Evolutionary conservation across 345 rosid genomes (phyloP).

Genomic region (Boechera stricta): DNA sequence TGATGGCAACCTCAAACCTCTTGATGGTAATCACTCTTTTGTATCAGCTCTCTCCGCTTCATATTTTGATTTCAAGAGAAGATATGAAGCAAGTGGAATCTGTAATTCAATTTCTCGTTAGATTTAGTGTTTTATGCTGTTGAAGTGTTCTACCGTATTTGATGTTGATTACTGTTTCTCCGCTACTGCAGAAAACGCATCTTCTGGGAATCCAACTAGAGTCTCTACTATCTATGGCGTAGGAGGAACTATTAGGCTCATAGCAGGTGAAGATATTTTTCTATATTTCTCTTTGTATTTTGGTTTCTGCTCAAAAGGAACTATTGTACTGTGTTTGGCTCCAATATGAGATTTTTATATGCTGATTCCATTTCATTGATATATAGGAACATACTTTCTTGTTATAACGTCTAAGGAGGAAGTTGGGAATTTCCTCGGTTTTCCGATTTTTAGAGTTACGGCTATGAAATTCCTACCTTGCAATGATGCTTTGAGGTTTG

Average conservation of each 20-base stretch:
- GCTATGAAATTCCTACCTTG: slow-evolving; percentile 85
- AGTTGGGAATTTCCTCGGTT: slow-evolving; percentile 75
- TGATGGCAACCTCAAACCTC: slow-evolving; percentile 66
- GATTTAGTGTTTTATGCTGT: background rate
- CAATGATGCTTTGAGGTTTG: slow-evolving; percentile 68
- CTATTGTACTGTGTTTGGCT: background rate
- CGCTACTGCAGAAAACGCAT: slow-evolving; percentile 50
- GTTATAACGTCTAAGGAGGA: slow-evolving; percentile 77
- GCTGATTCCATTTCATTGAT: slow-evolving; percentile 29
- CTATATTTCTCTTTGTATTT: background rate
- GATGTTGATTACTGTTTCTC: background rate
- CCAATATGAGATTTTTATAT: background rate
- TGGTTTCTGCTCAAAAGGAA: slow-evolving; percentile 15
- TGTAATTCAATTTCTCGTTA: slow-evolving; percentile 7
- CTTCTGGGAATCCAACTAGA: slow-evolving; percentile 53
- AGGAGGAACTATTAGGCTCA: slow-evolving; percentile 82
- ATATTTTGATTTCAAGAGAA: background rate
- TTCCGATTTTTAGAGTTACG: slow-evolving; percentile 64
- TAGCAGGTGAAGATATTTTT: slow-evolving; percentile 63
- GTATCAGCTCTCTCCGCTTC: too few species aligned
- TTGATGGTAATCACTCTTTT: slow-evolving; percentile 50
- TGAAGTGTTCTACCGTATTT: background rate
- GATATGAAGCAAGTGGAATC: background rate
- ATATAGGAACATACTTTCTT: slow-evolving; percentile 68
- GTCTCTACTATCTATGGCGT: slow-evolving; percentile 75